phyloP scores from a whole-genome alignment of 768 basidiomycete species.

The Mycena haematopus region DNA sequence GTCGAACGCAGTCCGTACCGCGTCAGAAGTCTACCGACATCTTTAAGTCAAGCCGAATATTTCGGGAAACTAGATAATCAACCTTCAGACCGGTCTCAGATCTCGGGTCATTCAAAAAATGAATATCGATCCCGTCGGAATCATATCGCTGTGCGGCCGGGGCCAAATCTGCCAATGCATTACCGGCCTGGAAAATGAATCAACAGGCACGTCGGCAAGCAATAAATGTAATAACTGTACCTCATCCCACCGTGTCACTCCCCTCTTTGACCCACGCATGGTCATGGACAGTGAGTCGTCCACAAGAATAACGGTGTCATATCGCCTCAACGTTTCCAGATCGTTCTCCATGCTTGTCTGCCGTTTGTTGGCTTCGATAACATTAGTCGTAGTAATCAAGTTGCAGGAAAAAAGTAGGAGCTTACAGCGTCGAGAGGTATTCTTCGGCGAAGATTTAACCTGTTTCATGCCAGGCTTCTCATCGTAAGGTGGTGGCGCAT shows the following conservation, averaged over 20 bases:
- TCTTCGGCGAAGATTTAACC: no score
- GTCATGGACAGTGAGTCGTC: constrained; percentile 69
- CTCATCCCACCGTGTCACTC: constrained; percentile 55
- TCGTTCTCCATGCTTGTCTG: constrained; percentile 36
- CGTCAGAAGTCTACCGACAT: constrained; percentile 40
- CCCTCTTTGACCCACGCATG: constrained; percentile 15
- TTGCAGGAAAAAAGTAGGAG: background rate
- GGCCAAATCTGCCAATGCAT: constrained; percentile 56
- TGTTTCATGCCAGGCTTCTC: no score
- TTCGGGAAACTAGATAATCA: constrained; percentile 3
- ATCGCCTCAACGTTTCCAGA: constrained; percentile 47
- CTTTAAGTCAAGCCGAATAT: background rate
- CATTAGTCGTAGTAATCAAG: background rate
- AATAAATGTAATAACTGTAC: constrained; percentile 37
- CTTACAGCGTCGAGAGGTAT: background rate
- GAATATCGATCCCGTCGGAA: constrained; percentile 63
- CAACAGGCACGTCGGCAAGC: background rate
- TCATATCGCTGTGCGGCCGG: constrained; percentile 56
- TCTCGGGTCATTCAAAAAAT: constrained; percentile 57
- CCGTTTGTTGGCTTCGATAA: constrained; percentile 1
- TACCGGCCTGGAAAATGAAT: constrained; percentile 41
- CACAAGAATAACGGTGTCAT: constrained; percentile 64
- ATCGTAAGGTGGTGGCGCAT: no score
- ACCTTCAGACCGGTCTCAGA: constrained; percentile 48
- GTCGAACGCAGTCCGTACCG: constrained; percentile 50